Percentiles rank a stretch among this genome's conserved stretches.
Evolutionary conservation across 2,329 filamentous ascomycete genomes (phyloP).

Genomic region (Fusarium sp.): DNA sequence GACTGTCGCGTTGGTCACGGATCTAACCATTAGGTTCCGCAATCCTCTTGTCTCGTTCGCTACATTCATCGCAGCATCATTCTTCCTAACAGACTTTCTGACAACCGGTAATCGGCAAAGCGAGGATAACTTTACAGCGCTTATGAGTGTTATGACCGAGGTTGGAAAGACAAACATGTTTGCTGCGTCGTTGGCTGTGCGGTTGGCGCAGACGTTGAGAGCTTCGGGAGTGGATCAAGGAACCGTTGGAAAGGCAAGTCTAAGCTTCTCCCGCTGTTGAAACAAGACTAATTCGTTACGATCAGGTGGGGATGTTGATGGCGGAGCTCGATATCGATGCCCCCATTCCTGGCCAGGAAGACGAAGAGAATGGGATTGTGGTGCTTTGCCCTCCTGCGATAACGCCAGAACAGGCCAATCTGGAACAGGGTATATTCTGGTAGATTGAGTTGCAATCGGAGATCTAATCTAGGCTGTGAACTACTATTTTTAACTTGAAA

Average conservation of each 20-base stretch:
- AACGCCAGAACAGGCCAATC: not conserved
- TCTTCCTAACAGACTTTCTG: conserved; percentile 24
- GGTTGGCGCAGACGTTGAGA: conserved; percentile 74
- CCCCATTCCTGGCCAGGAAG: conserved; percentile 28
- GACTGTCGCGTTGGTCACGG: conserved; percentile 27
- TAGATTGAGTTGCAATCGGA: not conserved
- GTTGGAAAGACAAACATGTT: conserved; percentile 60
- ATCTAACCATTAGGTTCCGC: conserved; percentile 19
- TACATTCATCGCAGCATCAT: conserved; percentile 26
- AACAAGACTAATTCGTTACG: not conserved
- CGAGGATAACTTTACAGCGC: conserved; percentile 71
- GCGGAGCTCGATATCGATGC: conserved; percentile 11
- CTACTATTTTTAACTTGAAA: accelerated
- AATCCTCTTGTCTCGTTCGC: conserved; percentile 30
- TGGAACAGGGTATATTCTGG: conserved; percentile 2
- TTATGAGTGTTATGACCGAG: conserved; percentile 60
- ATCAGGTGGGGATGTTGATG: conserved; percentile 14
- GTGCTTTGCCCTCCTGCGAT: conserved; percentile 16
- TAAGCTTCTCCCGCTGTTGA: too few relatives aligned
- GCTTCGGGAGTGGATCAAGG: conserved; percentile 19
- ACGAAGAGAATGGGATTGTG: conserved; percentile 29
- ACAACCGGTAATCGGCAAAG: conserved; percentile 3
- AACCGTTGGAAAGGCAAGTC: conserved; percentile 24
- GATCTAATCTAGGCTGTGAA: not conserved
- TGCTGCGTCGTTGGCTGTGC: conserved; percentile 66